Conservation (phyloP, 2,329 filamentous ascomycete species). For the Penicillium sp. region DNA sequence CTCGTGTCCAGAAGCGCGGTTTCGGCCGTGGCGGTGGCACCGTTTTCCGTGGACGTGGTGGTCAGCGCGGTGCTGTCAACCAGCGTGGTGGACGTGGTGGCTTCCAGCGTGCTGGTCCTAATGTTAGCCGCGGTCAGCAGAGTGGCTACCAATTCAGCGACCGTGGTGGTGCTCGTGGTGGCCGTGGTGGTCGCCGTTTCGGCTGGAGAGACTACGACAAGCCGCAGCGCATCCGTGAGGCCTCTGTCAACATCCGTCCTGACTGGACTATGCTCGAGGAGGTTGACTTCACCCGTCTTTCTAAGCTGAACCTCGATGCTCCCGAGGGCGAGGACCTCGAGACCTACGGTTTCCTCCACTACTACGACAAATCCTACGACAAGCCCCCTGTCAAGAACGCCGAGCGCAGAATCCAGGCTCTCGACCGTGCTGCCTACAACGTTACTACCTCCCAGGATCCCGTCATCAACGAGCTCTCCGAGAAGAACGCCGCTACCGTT, state of each 20-base stretch:
- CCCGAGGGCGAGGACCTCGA: conserved; percentile 95
- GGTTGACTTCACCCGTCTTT: conserved; percentile 94
- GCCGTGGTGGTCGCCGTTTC: conserved; percentile 76
- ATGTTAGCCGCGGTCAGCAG: conserved; percentile 59
- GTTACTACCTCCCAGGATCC: conserved; percentile 96
- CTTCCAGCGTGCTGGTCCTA: conserved; percentile 69
- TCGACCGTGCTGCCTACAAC: conserved; percentile 96
- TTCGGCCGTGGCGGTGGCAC: conserved; percentile 85
- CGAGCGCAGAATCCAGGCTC: conserved; percentile 80
- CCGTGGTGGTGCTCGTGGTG: conserved; percentile 62
- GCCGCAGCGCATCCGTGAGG: conserved; percentile 91
- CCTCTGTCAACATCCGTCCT: conserved; percentile 91
- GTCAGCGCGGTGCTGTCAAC: conserved; percentile 70
- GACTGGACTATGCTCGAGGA: conserved; percentile 96
- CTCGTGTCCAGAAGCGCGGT: conserved; percentile 78
- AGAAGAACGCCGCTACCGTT: conserved; percentile 93
- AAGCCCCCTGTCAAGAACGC: conserved; percentile 86
- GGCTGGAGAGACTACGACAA: conserved; percentile 99
- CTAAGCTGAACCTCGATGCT: conserved; percentile 92
- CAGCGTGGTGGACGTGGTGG: conserved; percentile 69
- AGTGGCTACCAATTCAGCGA: conserved; percentile 67
- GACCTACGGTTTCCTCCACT: conserved; percentile 94
- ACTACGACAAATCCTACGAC: conserved; percentile 95
- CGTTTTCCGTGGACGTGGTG: conserved; percentile 73
- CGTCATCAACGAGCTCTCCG: conserved; percentile 92